These are phyloP conservation scores for Lipomyces yamanashiensis DNA, from an alignment of 805 yeast genomes.

Conservation along the genomic window DNA sequence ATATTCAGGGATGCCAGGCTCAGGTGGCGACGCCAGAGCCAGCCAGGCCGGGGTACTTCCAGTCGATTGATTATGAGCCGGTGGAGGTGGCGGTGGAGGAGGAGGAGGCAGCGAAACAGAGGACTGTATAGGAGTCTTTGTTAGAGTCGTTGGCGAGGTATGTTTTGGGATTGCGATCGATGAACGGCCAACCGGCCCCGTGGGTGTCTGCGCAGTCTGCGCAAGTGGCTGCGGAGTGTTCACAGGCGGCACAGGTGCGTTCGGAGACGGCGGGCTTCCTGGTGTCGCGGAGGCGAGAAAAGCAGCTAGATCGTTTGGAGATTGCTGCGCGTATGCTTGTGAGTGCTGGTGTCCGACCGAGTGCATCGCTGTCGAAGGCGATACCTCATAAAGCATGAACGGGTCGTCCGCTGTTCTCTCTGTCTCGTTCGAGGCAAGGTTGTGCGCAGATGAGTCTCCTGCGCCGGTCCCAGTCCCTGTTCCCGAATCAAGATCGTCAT, in stretches of 20 bases:
- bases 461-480: conserved; percentile 3
- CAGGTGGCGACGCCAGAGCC: conserved; percentile 28
- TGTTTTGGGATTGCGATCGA: neutral
- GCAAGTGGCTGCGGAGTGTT: conserved; percentile 10
- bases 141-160: neutral
- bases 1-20: conserved; percentile 21
- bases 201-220: neutral
- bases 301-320: conserved; percentile 12
- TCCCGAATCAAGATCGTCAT: conserved; percentile 6
- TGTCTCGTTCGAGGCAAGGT: conserved; percentile 2
- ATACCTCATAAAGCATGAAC: conserved; percentile 10
- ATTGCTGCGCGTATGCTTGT: neutral
- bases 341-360: neutral
- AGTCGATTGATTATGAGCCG: neutral
- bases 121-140: neutral
- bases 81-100: neutral
- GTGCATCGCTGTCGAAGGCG: conserved; percentile 2
- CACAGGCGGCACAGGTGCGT: conserved; percentile 3
- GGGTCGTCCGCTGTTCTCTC: conserved; percentile 4
- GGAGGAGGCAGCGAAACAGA: neutral
- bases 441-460: neutral
- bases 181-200: neutral
- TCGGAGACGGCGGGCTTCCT: conserved; percentile 7
- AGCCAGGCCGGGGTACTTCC: conserved; percentile 25
- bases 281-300: conserved; percentile 11